Evolutionary conservation across 495 filamentous ascomycete species (phyloP), one percentile per base, ranked within the genome.

Genomic region (Neurospora tetrasperma): DNA sequence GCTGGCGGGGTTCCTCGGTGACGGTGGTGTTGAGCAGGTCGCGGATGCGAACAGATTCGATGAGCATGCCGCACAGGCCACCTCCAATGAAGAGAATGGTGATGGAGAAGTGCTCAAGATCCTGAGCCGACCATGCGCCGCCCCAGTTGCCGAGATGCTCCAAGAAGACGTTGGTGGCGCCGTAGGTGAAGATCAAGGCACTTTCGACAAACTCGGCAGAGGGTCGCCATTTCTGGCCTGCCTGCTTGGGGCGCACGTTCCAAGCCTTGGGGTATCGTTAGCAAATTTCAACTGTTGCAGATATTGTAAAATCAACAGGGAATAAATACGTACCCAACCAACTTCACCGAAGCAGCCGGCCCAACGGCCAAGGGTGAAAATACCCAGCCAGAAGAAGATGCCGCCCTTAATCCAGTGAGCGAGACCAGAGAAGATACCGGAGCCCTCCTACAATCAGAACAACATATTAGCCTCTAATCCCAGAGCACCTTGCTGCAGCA

Each of bases 331-430:
- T 75, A 88, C 87, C 96, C 96, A 99, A 73, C 96, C 96, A 70
- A 95, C 87, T 69, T 97, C 93, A 59, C 92, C 89, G 82, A 96
- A 99, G 82, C 91, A 90, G 20, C 96, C 96, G 75, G 94, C 88
- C 90, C 92, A 97, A 23, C 96, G 92, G 18, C 93, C 93, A 23
- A 99, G 87, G 0, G 93, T 96, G 39, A 98, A 81, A 14, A 97
- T 79, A 20, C 96, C 96, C 73, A 97, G 94, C 91, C 93, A 93
- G 82, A 98, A 93, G 83, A 99, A 99, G 72, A 98, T 92, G n/a
- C 93, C 93, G 71, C 95, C 96, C 79, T 98, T 99, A 80, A 98
- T 92, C 81, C 92, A 96, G 81, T 98, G 96, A 42, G 96, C 95
- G 43, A 97, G 85, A 6, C 94, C 93, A 76, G 91, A 94, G 86